Conservation (phyloP, 306 rosid genomes). For the Cucumis cinereus region DNA sequence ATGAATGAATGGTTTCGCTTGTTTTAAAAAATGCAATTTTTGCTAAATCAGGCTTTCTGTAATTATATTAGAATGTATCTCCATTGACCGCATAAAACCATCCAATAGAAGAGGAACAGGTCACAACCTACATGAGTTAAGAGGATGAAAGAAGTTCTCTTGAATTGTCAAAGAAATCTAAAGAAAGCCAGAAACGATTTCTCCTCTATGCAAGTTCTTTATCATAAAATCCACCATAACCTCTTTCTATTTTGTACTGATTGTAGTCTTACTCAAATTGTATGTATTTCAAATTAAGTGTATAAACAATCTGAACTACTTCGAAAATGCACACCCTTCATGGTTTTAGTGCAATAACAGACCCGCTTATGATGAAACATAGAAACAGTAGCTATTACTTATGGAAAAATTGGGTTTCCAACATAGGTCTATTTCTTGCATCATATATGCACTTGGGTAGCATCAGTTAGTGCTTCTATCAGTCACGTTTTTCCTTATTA, state of each 20-base stretch:
- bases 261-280: neutral
- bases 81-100: neutral
- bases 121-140: neutral
- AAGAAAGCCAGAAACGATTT: neutral
- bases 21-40: neutral
- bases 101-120: neutral
- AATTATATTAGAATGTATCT: neutral
- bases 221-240: neutral
- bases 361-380: neutral
- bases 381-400: neutral
- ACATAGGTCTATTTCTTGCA: neutral
- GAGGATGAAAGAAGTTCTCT: neutral
- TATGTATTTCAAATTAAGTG: neutral
- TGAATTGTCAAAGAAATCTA: neutral
- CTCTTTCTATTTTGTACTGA: neutral
- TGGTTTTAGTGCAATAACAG: neutral
- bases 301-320: neutral
- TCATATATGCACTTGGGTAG: neutral
- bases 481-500: neutral
- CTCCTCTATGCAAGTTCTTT: neutral
- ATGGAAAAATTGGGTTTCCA: neutral
- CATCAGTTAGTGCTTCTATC: neutral
- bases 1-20: neutral
- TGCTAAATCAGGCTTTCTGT: neutral
- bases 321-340: neutral